phyloP scores from a whole-genome alignment of 345 rosid species.

The Pistacia atlantica region DNA sequence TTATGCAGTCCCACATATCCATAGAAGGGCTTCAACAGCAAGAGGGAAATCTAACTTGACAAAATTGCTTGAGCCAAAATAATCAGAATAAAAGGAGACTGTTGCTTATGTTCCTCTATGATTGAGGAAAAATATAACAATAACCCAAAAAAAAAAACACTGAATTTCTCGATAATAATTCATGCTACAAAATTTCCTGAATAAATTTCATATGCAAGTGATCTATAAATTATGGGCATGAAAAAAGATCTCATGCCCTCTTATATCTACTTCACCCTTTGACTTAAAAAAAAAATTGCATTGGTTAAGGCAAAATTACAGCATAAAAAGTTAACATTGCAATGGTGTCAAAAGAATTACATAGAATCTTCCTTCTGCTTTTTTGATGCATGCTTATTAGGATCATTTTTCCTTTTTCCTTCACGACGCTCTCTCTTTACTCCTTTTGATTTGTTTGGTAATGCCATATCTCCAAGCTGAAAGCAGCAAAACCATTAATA shows the following conservation, averaged over 20 bases:
- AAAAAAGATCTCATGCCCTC: not conserved
- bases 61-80: too few species aligned
- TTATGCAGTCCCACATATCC: too few species aligned
- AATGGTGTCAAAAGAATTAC: slow-evolving; percentile 21
- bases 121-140: not conserved
- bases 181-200: not conserved
- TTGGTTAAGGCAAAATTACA: not conserved
- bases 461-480: slow-evolving; percentile 58
- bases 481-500: slow-evolving; percentile 8
- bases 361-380: slow-evolving; percentile 61
- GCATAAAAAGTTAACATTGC: not conserved
- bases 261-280: slow-evolving; percentile 1
- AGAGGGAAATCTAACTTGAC: too few species aligned
- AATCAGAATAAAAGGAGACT: not conserved
- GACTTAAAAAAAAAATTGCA: slow-evolving; percentile 3
- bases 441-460: slow-evolving; percentile 78
- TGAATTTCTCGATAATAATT: not conserved
- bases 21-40: too few species aligned
- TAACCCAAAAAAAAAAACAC: too few species aligned
- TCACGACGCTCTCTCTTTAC: slow-evolving; percentile 93
- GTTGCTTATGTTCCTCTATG: not conserved
- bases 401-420: slow-evolving; percentile 51
- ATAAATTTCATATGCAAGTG: slow-evolving; percentile 1
- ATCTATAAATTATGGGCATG: not conserved
- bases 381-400: slow-evolving; percentile 44